Evolutionary conservation across 371 early-diverging fungal species (phyloP).

Genomic region (Conidiobolus incongruus): DNA sequence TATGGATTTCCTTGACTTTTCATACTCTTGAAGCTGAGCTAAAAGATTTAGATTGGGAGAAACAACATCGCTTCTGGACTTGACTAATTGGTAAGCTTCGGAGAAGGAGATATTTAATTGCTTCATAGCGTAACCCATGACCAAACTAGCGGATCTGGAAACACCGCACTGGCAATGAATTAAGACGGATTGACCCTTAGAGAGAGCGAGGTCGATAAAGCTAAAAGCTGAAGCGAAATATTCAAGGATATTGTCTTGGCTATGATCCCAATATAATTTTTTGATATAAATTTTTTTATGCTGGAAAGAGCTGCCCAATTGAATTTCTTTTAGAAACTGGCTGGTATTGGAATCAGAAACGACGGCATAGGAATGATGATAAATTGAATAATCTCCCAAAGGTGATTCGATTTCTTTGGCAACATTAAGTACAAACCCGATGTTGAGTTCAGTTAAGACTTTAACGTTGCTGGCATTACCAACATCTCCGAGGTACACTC

Average conservation of each 20-base stretch:
- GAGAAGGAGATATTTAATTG: slow-evolving; percentile 23
- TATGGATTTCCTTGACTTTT: too few species aligned
- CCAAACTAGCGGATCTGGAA: slow-evolving; percentile 63
- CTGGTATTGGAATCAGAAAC: not conserved
- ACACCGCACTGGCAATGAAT: slow-evolving; percentile 82
- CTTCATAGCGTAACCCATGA: slow-evolving; percentile 75
- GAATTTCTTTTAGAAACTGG: not conserved
- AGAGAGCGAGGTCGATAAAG: slow-evolving; percentile 41
- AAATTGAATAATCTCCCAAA: not conserved
- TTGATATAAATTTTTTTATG: slow-evolving; percentile 16
- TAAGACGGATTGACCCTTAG: slow-evolving; percentile 29
- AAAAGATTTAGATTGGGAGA: slow-evolving; percentile 61
- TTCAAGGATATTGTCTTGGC: slow-evolving; percentile 32
- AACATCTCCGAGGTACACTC: slow-evolving; percentile 47
- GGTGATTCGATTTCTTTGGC: slow-evolving; percentile 43
- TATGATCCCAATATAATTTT: slow-evolving; percentile 58
- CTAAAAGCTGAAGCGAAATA: slow-evolving; percentile 39
- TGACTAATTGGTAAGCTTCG: slow-evolving; percentile 57
- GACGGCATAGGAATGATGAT: too few species aligned
- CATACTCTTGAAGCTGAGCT: slow-evolving; percentile 56
- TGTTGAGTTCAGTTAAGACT: slow-evolving; percentile 16
- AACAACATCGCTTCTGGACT: slow-evolving; percentile 35
- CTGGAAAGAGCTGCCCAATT: not conserved
- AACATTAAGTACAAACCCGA: slow-evolving; percentile 47
- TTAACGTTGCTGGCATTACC: slow-evolving; percentile 21